Evolutionary conservation across 345 rosid species (phyloP), one percentile per base, ranked within the genome.

Genomic region (Boechera divaricarpa): DNA sequence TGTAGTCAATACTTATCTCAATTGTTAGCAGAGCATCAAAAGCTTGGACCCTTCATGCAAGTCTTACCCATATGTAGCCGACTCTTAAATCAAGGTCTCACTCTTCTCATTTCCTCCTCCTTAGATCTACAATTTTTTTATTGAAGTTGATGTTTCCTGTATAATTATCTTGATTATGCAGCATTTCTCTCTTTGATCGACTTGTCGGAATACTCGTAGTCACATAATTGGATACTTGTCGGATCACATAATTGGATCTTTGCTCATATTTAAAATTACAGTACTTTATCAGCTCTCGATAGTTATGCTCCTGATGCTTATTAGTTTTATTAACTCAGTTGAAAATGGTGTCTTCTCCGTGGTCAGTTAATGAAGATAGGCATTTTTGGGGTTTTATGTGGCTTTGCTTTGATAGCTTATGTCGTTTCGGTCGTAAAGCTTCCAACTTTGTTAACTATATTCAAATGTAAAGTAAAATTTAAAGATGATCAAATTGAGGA

Each of bases 21-120:
- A 82, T 83, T 95, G 79, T 67, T 92, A 62, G 96, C 94, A 18
- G 99, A 95, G 84, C 97, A 88, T 85, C 97, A 91, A 69, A 95
- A 95, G 97, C 89, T 95, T 77, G 94, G 92, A 72, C 99, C 99
- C 79, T 95, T 95, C 86, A 82, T 87, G 84, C 97, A 88, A 80
- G 90, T 95, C 67, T 93, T 95, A 54, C 99, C 98, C 47, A 86
- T 86, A 73, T 92, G 99, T 77, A 88, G 91, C 90, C 88, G 99
- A 33, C 90, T 95, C 72, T 70, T 95, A 72, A 89, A 89, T 85
- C 99, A 95, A 91, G 99, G 99, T 92, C 79, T 47, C 28, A 18
- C 28, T 51, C 55, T 51, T 51, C 55, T 8, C 55, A 51, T 51
- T 77, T 38, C 51, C 69, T 78, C 52, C 32, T 77, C 63, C 62